Conservation (phyloP, 2,329 filamentous ascomycete genomes). For the Fusarium avenaceum region DNA sequence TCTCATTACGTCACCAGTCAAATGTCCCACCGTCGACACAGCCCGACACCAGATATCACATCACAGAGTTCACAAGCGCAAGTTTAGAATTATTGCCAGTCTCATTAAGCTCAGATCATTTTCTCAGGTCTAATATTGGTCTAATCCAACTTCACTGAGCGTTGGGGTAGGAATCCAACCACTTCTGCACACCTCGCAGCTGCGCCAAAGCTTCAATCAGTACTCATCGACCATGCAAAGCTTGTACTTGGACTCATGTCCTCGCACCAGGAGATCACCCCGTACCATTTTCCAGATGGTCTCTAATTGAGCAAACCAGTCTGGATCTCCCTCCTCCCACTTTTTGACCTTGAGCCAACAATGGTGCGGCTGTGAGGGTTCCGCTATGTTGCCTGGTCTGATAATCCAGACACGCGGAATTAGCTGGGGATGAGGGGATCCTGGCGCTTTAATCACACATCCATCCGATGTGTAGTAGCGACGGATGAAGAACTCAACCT, state of each 20-base stretch:
- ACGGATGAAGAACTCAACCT: background rate
- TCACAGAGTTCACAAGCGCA: too few relatives aligned
- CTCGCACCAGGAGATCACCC: too few relatives aligned
- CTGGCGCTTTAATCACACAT: too few relatives aligned
- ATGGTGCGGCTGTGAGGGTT: background rate
- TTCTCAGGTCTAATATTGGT: too few relatives aligned
- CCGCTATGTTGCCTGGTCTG: background rate
- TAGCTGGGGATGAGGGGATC: background rate
- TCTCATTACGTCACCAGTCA: background rate
- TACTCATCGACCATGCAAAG: too few relatives aligned
- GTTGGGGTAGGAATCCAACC: too few relatives aligned
- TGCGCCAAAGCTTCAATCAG: too few relatives aligned
- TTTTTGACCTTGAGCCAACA: conserved; percentile 3
- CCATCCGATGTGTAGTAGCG: background rate
- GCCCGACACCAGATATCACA: background rate
- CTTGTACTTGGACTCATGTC: too few relatives aligned
- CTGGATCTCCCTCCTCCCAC: conserved; percentile 1
- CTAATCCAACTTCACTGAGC: too few relatives aligned
- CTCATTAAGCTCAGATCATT: too few relatives aligned
- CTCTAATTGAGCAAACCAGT: background rate
- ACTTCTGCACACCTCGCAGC: too few relatives aligned
- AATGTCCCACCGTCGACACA: background rate
- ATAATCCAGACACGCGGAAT: conserved; percentile 5
- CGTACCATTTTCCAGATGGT: conserved; percentile 7
- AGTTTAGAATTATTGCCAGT: too few relatives aligned